Evolutionary conservation across 192 early-diverging fungal genomes (phyloP).

Genomic region (Backusella parvicylindrica): DNA sequence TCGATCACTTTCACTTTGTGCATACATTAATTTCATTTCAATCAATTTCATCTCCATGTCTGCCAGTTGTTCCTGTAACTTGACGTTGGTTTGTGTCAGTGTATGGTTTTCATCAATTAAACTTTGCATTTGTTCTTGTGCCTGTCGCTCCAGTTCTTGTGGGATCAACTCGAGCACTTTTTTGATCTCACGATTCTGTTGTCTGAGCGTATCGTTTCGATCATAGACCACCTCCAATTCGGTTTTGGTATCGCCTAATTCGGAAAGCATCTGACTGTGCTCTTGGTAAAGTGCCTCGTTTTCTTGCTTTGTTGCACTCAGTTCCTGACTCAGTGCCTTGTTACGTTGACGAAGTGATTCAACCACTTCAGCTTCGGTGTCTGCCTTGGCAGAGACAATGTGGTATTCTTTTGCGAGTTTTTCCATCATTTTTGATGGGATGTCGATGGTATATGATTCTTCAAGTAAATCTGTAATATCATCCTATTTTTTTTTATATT

Average conservation of each 20-base stretch:
- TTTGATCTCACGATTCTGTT: constrained; percentile 57
- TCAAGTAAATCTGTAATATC: constrained; percentile 69
- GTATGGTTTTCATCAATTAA: constrained; percentile 79
- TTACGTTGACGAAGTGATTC: constrained; percentile 65
- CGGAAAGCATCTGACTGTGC: constrained; percentile 68
- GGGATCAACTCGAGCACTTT: constrained; percentile 48
- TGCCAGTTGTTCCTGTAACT: constrained; percentile 57
- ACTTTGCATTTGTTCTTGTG: constrained; percentile 65
- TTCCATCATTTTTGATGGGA: constrained; percentile 64
- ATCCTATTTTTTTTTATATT: constrained; percentile 31
- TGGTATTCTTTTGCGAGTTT: constrained; percentile 68
- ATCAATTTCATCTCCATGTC: constrained; percentile 67
- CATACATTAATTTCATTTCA: constrained; percentile 74
- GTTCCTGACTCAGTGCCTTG: constrained; percentile 51
- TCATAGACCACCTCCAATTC: constrained; percentile 48
- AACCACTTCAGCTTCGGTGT: constrained; percentile 60
- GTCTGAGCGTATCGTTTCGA: constrained; percentile 46
- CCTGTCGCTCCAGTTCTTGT: constrained; percentile 53
- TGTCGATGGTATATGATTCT: constrained; percentile 74
- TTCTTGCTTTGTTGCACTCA: constrained; percentile 54
- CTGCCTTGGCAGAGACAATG: constrained; percentile 56
- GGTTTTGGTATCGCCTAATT: constrained; percentile 55
- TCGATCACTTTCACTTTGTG: constrained; percentile 80
- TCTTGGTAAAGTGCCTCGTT: constrained; percentile 67
- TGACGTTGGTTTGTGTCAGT: constrained; percentile 58